These are phyloP conservation scores for Dimargaris cristalligena DNA, from an alignment of 192 early-diverging fungal species.

Conservation along the genomic window DNA sequence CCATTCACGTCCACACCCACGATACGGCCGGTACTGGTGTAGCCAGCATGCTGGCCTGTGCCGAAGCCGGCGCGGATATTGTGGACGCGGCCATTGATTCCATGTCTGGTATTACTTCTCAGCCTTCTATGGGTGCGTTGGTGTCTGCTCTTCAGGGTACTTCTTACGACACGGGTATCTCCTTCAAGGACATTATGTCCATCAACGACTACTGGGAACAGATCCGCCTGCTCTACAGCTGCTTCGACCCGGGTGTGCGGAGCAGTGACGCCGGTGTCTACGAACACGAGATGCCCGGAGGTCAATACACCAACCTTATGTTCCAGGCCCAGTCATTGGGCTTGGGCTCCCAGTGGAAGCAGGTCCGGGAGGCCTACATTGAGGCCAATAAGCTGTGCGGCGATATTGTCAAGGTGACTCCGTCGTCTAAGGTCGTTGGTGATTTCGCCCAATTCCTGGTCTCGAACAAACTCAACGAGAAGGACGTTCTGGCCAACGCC, in stretches of 20 bases:
- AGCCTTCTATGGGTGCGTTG: constrained; percentile 93
- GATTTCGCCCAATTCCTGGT: constrained; percentile 98
- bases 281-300: constrained; percentile 92
- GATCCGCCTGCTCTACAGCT: constrained; percentile 83
- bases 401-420: constrained; percentile 95
- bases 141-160: constrained; percentile 69
- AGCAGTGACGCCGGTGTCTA: constrained; percentile 83
- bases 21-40: constrained; percentile 96
- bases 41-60: constrained; percentile 82
- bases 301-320: constrained; percentile 96
- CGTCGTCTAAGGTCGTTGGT: constrained; percentile 94
- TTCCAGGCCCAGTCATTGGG: constrained; percentile 94
- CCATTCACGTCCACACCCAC: constrained; percentile 93
- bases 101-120: constrained; percentile 92
- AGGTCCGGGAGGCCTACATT: constrained; percentile 80
- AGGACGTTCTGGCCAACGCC: constrained; percentile 62
- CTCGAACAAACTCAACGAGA: constrained; percentile 56
- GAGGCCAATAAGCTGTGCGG: constrained; percentile 85
- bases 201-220: constrained; percentile 97
- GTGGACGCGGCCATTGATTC: constrained; percentile 84
- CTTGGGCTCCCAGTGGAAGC: constrained; percentile 82
- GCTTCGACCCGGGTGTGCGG: constrained; percentile 87
- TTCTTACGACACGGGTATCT: constrained; percentile 69
- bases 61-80: constrained; percentile 84
- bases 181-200: constrained; percentile 55